Evolutionary conservation across 2,329 filamentous ascomycete species (phyloP).

Genomic region (Hypoxylon sp.): DNA sequence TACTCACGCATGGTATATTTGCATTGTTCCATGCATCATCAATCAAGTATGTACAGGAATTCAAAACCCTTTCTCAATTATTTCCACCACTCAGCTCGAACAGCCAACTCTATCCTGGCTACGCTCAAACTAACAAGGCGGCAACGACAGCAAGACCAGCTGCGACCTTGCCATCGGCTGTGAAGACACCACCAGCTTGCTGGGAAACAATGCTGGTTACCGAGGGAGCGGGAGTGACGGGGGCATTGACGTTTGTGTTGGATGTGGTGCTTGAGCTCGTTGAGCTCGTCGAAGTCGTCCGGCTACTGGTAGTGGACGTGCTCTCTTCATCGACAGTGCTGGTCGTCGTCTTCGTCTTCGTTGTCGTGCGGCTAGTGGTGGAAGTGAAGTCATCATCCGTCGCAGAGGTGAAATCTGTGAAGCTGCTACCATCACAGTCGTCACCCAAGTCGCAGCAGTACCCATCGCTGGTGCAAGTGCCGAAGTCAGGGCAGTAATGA

Average conservation of each 20-base stretch:
- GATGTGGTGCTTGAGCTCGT: conserved; percentile 12
- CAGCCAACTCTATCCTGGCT: background rate
- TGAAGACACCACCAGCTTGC: conserved; percentile 41
- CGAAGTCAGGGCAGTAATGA: conserved; percentile 49
- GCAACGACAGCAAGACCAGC: conserved; percentile 44
- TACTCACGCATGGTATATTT: conserved; percentile 13
- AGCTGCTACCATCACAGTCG: conserved; percentile 31
- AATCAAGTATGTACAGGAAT: conserved; percentile 29
- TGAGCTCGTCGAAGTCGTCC: conserved; percentile 15
- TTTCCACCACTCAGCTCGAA: background rate
- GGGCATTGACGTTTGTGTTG: conserved; percentile 4
- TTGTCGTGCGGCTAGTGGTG: conserved; percentile 35
- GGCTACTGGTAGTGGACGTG: conserved; percentile 22
- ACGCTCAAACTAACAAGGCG: conserved; percentile 41
- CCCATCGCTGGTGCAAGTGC: conserved; percentile 44
- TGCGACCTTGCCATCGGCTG: conserved; percentile 37
- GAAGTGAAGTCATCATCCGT: conserved; percentile 25
- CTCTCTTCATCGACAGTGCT: conserved; percentile 17
- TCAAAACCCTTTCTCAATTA: background rate
- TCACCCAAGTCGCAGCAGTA: conserved; percentile 42
- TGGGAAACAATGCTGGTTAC: conserved; percentile 32
- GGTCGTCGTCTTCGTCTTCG: conserved; percentile 27
- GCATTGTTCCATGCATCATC: conserved; percentile 9
- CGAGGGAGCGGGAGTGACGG: conserved; percentile 29
- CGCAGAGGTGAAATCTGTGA: conserved; percentile 19